Evolutionary conservation across 2,329 filamentous ascomycete genomes (phyloP).

Genomic region (Incumbomyces delicatus): DNA sequence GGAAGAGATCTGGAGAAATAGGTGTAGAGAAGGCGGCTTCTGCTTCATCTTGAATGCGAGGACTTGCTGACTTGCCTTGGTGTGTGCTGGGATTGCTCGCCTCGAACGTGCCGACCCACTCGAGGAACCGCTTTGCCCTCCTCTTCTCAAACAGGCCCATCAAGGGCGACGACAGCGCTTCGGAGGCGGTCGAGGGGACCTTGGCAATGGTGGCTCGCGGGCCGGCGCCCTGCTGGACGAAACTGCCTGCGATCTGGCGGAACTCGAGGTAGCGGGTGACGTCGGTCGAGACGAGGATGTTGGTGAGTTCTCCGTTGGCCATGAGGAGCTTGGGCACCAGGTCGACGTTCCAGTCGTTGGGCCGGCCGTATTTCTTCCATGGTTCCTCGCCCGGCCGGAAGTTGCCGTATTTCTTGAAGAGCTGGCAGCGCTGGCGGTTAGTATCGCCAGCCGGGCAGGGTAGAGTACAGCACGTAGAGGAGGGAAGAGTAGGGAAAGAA

Average conservation of each 20-base stretch:
- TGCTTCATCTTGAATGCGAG: no score
- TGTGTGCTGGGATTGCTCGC: conserved; percentile 72
- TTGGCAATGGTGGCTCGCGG: conserved; percentile 86
- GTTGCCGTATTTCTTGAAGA: conserved; percentile 96
- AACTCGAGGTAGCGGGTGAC: conserved; percentile 83
- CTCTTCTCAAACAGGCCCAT: conserved; percentile 99
- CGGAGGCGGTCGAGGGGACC: conserved; percentile 84
- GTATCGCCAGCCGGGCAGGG: no score
- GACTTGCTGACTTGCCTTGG: conserved; percentile 63
- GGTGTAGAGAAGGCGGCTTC: no score
- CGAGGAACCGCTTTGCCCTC: conserved; percentile 89
- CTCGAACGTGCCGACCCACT: conserved; percentile 87
- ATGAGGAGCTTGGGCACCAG: conserved; percentile 97
- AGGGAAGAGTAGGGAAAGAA: no score
- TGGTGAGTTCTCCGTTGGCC: conserved; percentile 96
- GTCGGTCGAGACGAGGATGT: conserved; percentile 95
- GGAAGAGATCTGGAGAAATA: no score
- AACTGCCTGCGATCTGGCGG: conserved; percentile 91
- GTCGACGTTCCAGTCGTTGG: conserved; percentile 99
- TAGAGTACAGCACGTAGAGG: no score
- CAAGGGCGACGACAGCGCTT: conserved; percentile 82
- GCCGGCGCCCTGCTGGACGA: conserved; percentile 79
- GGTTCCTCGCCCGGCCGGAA: conserved; percentile 69
- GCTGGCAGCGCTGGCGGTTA: conserved; percentile 50
- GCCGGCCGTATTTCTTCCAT: conserved; percentile 94